Conservation (phyloP, 148 eudicot species). For the Arctostaphylos glauca region DNA sequence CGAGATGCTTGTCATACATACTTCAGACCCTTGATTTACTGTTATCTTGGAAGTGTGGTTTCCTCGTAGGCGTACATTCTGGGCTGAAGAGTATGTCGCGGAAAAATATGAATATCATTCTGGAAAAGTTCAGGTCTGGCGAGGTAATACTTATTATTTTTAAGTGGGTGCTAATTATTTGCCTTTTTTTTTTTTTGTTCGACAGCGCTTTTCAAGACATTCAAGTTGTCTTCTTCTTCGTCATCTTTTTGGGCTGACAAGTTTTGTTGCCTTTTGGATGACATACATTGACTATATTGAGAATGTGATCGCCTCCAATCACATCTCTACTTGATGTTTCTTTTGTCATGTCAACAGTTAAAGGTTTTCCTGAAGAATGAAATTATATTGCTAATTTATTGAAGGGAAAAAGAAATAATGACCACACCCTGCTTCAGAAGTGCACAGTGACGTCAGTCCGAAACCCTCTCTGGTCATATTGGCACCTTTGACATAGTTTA, state of each 20-base stretch:
- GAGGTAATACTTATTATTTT: slow-evolving; percentile 51
- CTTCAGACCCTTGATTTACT: slow-evolving; percentile 54
- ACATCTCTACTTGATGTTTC: background rate
- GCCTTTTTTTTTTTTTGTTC: background rate
- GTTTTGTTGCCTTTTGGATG: background rate
- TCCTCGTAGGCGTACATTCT: slow-evolving; percentile 77
- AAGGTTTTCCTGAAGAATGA: background rate
- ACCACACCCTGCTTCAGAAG: too few relatives aligned
- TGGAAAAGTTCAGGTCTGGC: slow-evolving; percentile 81
- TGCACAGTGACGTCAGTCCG: background rate
- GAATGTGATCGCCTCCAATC: background rate
- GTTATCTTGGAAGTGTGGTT: slow-evolving; percentile 76
- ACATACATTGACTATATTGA: background rate
- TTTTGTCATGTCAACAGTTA: background rate
- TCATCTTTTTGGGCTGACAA: background rate
- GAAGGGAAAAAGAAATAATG: background rate
- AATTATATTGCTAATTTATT: background rate
- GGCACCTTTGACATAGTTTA: background rate
- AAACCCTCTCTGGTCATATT: background rate
- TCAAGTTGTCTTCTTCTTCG: background rate
- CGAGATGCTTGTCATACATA: slow-evolving; percentile 68
- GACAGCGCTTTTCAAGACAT: slow-evolving; percentile 8
- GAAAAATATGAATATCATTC: slow-evolving; percentile 54
- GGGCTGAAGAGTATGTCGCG: slow-evolving; percentile 70
- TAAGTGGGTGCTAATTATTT: background rate